Base-by-base conservation (phyloP, 495 filamentous ascomycete genomes). In the Hypoxylon perforatum region DNA sequence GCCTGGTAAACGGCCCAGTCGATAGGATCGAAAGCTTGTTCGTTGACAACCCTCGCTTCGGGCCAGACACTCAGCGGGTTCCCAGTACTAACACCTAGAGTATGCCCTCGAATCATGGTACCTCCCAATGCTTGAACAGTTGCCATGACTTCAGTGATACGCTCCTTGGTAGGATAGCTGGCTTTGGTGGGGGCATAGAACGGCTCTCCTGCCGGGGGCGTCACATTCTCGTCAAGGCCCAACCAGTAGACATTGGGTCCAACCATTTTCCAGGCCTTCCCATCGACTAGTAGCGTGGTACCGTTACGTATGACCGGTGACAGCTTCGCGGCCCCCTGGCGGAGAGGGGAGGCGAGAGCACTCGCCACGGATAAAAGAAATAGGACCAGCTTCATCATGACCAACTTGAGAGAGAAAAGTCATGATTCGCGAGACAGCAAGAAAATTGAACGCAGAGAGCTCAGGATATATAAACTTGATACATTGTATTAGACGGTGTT, bases 241-340 rank as follows among this genome's bases (percentile, higher is more conserved):
- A 86, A 76, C 84, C 84, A 86, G 72, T 87, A 87, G 7, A 86
- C 76, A 60, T 87, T 87, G 7, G 80, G 79, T 0, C 82, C 84
- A 38, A 80, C 78, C 1, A 80, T 81, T 49, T 80, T 82, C 80
- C 79, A 87, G 14, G 59, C 74, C 61, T 80, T 78, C 25, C 77
- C 78, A 36, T 75, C 64, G 14, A 85, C 74, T 4, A 70, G 51
- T 9, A 85, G 75, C 18, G 67, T 54, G 7, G 78, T 76, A 41
- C 82, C 82, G 9, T 77, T 62, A 54, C 84, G 76, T 6, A 71
- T 72, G 47, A 85, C 73, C 19, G 69, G 57, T 1, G 72, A 63
- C 14, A 74, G 50, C 30, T 48, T 64, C n/a, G 61, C 41, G n/a
- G 56, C 50, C 3, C 51, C 10, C 30, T 49, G 55, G 11, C 45